Percentiles rank a stretch among this genome's conserved stretches.
Conservation (phyloP, 805 yeast species). For the Sungouiella blattae region DNA sequence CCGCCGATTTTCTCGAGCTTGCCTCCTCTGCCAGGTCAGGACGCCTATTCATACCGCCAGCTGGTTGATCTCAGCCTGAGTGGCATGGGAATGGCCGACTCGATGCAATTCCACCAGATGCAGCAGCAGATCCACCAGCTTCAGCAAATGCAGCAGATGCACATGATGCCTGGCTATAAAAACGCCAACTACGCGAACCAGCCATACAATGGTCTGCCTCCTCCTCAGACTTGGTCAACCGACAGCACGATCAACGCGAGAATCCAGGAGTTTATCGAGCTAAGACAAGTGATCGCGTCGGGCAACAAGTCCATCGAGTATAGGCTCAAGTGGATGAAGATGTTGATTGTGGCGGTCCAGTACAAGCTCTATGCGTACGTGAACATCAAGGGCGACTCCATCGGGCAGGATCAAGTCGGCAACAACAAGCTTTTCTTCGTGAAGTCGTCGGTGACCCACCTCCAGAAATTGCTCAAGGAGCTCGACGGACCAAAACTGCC, state of each 20-base stretch:
- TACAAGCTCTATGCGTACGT: constrained; percentile 37
- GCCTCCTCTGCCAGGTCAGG: too few species aligned
- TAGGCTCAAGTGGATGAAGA: constrained; percentile 41
- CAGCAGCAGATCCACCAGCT: constrained; percentile 51
- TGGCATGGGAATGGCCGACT: constrained; percentile 10
- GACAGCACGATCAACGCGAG: constrained; percentile 28
- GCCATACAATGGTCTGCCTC: not conserved
- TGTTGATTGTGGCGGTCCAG: constrained; percentile 38
- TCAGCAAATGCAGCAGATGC: constrained; percentile 6
- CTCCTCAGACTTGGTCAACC: constrained; percentile 5
- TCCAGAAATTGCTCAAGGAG: constrained; percentile 34
- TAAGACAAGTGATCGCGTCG: constrained; percentile 34
- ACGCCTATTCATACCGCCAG: too few species aligned
- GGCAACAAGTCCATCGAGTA: constrained; percentile 42
- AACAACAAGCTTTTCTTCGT: constrained; percentile 33
- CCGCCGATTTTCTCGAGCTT: constrained; percentile 16
- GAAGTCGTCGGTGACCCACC: constrained; percentile 37
- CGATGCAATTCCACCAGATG: constrained; percentile 48
- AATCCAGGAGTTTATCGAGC: constrained; percentile 30
- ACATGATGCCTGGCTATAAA: not conserved
- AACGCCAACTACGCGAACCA: not conserved
- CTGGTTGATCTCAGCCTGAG: too few species aligned
- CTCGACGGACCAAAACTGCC: constrained; percentile 14
- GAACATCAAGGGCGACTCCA: constrained; percentile 40
- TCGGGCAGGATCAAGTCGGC: constrained; percentile 26